Conservation (phyloP, 2,329 filamentous ascomycete species). For the Tolypocladium ovalisporum region DNA sequence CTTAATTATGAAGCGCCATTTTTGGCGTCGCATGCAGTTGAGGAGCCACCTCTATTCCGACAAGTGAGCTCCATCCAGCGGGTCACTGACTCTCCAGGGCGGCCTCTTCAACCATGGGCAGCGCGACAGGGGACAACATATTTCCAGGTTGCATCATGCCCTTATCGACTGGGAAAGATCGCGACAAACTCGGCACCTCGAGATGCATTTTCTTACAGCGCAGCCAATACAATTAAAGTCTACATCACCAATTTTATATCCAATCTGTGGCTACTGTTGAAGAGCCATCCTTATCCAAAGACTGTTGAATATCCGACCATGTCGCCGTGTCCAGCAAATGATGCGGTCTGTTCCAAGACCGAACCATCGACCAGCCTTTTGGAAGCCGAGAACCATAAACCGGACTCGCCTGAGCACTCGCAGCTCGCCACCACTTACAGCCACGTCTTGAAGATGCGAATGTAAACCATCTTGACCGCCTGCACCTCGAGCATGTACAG, state of each 20-base stretch:
- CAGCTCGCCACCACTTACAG: constrained; percentile 5
- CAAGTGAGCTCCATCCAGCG: no score
- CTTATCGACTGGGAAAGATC: neutral
- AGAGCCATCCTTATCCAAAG: neutral
- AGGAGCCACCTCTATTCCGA: no score
- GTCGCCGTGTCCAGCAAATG: neutral
- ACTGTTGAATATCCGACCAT: neutral
- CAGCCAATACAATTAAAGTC: neutral
- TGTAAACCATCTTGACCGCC: constrained; percentile 15
- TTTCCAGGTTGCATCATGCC: neutral
- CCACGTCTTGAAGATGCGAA: constrained; percentile 14
- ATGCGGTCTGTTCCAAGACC: neutral
- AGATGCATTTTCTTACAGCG: neutral
- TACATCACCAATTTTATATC: neutral
- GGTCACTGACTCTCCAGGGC: no score
- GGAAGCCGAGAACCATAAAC: neutral
- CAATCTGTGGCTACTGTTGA: neutral
- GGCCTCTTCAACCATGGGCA: no score
- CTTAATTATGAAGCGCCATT: no score
- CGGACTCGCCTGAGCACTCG: neutral
- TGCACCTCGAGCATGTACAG: constrained; percentile 15
- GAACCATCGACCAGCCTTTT: neutral
- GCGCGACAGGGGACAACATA: neutral
- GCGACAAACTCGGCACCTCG: neutral
- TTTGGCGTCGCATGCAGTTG: neutral